Percentiles rank a stretch among this genome's conserved stretches.
Evolutionary conservation across 768 basidiomycete genomes (phyloP).

Genomic region (Lactarius trivialis): DNA sequence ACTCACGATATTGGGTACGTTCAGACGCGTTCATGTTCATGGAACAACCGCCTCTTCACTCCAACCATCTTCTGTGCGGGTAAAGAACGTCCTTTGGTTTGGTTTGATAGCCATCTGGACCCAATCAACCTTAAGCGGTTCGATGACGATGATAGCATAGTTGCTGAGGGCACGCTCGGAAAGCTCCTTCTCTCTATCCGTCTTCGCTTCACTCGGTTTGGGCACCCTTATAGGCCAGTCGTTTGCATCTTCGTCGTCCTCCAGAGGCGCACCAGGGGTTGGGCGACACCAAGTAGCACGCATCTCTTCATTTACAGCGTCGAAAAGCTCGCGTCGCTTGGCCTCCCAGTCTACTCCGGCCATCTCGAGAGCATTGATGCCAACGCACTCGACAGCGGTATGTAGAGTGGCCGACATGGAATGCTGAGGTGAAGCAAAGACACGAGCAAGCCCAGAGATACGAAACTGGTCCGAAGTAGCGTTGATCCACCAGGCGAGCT

Average conservation of each 20-base stretch:
- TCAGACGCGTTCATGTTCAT: slow-evolving; percentile 27
- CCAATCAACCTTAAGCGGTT: slow-evolving; percentile 65
- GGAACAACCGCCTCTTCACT: slow-evolving; percentile 59
- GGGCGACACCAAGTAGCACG: slow-evolving; percentile 70
- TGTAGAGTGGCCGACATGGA: slow-evolving; percentile 28
- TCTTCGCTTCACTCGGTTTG: slow-evolving; percentile 35
- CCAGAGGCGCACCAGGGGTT: slow-evolving; percentile 49
- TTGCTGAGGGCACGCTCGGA: slow-evolving; percentile 53
- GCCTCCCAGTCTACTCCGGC: slow-evolving; percentile 56
- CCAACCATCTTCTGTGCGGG: slow-evolving; percentile 45
- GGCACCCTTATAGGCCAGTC: slow-evolving; percentile 55
- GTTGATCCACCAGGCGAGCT: slow-evolving; percentile 71
- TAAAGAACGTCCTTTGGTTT: slow-evolving; percentile 52
- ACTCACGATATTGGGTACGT: not conserved
- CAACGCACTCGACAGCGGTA: slow-evolving; percentile 20
- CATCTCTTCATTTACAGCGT: slow-evolving; percentile 52
- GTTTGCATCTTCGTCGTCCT: slow-evolving; percentile 51
- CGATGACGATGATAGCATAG: slow-evolving; percentile 67
- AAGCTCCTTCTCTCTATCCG: slow-evolving; percentile 38
- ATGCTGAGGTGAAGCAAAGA: slow-evolving; percentile 49
- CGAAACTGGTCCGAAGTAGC: slow-evolving; percentile 69
- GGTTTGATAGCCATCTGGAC: slow-evolving; percentile 53
- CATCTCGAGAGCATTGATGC: slow-evolving; percentile 21
- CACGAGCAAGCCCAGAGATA: slow-evolving; percentile 47
- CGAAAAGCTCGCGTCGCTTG: slow-evolving; percentile 54